Evolutionary conservation across 768 basidiomycete species (phyloP), one percentile per base, ranked within the genome.

Genomic region (Macrolepiota dolichaula): DNA sequence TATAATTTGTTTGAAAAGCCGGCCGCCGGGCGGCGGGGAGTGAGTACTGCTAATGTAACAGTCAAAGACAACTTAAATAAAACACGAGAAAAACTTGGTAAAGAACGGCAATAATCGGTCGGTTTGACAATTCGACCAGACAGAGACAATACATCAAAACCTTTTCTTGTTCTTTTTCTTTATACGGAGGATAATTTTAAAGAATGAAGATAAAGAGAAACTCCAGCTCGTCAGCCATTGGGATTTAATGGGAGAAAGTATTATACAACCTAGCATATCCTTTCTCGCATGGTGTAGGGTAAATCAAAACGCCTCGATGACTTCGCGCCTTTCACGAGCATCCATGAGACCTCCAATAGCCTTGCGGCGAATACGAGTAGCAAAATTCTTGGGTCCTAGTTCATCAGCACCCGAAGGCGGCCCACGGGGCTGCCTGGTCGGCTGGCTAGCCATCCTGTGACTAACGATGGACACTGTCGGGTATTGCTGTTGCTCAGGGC

Each of bases 361-460:
- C 79, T 89, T 85, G 68, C 90, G 85, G 74, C 92, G 83, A 74
- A 91, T 89, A 67, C 92, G 85, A 38, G 87, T 86, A 6, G 92
- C 92, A 78, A 94, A 94, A 72, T 94, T 94, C 81, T 91, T 89
- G 47, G 90, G 88, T 19, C 89, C 88, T 53, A 94, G 84, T 70
- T 94, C 92, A 69, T 94, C 92, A 64, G 86, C 85, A 69, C 89
- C 88, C 24, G 89, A 89, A 47, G 93, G 93, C 59, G 93, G 93
- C 67, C 93, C 93, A 61, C 87, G 85, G 68, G 93, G 93, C 78
- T 94, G 93, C 73, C 93, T 87, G 57, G 87, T 80, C 62, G 90
- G 88, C 69, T 88, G 86, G 72, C 86, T 89, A 63, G 78, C 79
- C 74, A 87, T 69, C 79, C 86, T 84, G 78, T 81, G 76, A 72